A percentile compares a stretch with the other conserved stretches of the same genome.
phyloP scores from a whole-genome alignment of 2,329 filamentous ascomycete genomes.

The Cladosporium cucumerinum region DNA sequence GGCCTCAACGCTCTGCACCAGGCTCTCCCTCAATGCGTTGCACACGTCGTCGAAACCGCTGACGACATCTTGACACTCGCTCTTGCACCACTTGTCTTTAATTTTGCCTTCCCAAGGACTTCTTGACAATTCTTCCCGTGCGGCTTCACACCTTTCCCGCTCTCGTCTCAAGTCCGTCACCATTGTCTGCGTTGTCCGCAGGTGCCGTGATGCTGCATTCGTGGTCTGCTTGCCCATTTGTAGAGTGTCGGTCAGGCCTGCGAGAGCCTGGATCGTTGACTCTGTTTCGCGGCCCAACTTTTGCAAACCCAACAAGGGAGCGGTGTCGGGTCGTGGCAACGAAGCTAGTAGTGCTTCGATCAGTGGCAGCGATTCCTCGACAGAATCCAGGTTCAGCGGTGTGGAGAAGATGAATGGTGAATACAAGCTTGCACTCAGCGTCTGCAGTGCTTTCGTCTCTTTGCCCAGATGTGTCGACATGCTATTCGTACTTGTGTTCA shows the following conservation, averaged over 20 bases:
- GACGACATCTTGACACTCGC: conserved; percentile 81
- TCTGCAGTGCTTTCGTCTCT: conserved; percentile 72
- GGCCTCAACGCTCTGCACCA: conserved; percentile 12
- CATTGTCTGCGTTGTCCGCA: conserved; percentile 79
- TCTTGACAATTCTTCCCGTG: conserved; percentile 73
- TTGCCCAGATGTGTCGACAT: conserved; percentile 70
- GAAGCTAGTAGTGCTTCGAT: conserved; percentile 62
- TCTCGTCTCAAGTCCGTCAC: conserved; percentile 82
- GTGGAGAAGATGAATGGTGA: conserved; percentile 64
- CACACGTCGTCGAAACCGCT: conserved; percentile 90
- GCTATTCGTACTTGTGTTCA: conserved; percentile 37
- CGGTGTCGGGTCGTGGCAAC: conserved; percentile 64
- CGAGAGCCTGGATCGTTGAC: conserved; percentile 74
- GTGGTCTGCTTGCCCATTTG: conserved; percentile 93
- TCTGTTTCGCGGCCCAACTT: conserved; percentile 64
- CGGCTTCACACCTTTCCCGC: conserved; percentile 76
- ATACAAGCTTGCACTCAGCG: conserved; percentile 64
- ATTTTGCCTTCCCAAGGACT: conserved; percentile 77
- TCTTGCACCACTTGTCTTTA: conserved; percentile 73
- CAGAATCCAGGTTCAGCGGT: conserved; percentile 60
- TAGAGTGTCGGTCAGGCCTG: conserved; percentile 82
- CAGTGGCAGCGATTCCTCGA: conserved; percentile 67
- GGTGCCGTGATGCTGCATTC: conserved; percentile 71
- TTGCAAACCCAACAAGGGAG: conserved; percentile 63
- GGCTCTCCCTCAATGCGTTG: conserved; percentile 66